Evolutionary conservation across 2,329 filamentous ascomycete genomes (phyloP).

Genomic region (Fusarium drepaniforme): DNA sequence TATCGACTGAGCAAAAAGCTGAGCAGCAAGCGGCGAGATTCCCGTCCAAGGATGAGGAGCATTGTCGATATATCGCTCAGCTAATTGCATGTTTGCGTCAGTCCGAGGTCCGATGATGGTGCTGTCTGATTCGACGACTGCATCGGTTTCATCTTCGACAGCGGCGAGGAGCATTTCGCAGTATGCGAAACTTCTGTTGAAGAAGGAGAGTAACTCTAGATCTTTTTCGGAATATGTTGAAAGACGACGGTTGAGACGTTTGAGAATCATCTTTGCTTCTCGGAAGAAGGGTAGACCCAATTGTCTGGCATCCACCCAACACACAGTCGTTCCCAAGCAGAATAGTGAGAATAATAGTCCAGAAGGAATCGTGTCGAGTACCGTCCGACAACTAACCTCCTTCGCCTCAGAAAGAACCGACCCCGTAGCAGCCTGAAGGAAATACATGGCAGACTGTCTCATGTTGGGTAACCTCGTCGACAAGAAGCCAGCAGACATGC

Average conservation of each 20-base stretch:
- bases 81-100: conserved; percentile 22
- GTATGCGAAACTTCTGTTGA: conserved; percentile 54
- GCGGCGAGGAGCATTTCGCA: conserved; percentile 57
- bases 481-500: conserved; percentile 56
- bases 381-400: conserved; percentile 35
- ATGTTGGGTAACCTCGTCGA: conserved; percentile 51
- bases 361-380: conserved; percentile 44
- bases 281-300: conserved; percentile 50
- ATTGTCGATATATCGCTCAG: conserved; percentile 27
- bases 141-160: conserved; percentile 46
- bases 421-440: conserved; percentile 50
- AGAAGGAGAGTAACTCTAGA: conserved; percentile 49
- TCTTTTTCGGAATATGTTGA: conserved; percentile 33
- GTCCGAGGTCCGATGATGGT: not conserved
- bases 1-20: conserved; percentile 52
- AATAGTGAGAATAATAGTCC: conserved; percentile 54
- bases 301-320: conserved; percentile 53
- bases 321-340: conserved; percentile 55
- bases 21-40: conserved; percentile 49
- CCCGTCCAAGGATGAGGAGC: conserved; percentile 55
- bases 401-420: conserved; percentile 51
- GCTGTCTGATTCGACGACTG: not conserved
- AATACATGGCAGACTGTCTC: conserved; percentile 48
- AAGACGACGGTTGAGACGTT: conserved; percentile 41
- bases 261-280: conserved; percentile 44